phyloP scores from a whole-genome alignment of 208 protist genomes.

The Porcisia hertigi region DNA sequence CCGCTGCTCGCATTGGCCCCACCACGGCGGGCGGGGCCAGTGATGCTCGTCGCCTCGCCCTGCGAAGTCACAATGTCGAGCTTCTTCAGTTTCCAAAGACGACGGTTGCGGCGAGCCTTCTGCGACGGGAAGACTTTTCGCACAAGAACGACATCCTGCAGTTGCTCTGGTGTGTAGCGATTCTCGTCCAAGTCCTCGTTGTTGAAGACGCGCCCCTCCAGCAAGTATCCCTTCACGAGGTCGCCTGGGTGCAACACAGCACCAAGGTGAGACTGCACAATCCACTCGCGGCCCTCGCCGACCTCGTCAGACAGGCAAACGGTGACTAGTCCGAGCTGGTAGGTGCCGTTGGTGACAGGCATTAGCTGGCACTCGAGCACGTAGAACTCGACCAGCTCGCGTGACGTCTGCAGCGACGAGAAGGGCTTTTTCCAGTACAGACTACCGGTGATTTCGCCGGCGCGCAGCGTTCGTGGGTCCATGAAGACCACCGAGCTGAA shows the following conservation, averaged over 20 bases:
- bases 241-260: slow-evolving; percentile 94
- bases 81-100: slow-evolving; percentile 83
- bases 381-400: slow-evolving; percentile 94
- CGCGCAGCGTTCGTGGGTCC: slow-evolving; percentile 95
- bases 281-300: slow-evolving; percentile 93
- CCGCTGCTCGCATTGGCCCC: slow-evolving; percentile 18
- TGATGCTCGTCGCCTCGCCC: slow-evolving; percentile 44
- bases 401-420: slow-evolving; percentile 67
- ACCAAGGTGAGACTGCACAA: slow-evolving; percentile 95
- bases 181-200: slow-evolving; percentile 81
- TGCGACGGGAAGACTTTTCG: slow-evolving; percentile 93
- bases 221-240: slow-evolving; percentile 93
- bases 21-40: slow-evolving; percentile 16
- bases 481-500: slow-evolving; percentile 96
- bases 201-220: slow-evolving; percentile 91
- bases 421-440: slow-evolving; percentile 97
- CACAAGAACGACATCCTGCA: slow-evolving; percentile 94
- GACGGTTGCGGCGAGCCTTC: slow-evolving; percentile 59
- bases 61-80: slow-evolving; percentile 67
- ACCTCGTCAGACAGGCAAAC: slow-evolving; percentile 96
- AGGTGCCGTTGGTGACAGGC: slow-evolving; percentile 83
- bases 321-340: slow-evolving; percentile 93
- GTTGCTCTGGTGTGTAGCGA: slow-evolving; percentile 70
- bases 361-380: slow-evolving; percentile 93
- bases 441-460: slow-evolving; percentile 86